Evolutionary conservation across 2,329 filamentous ascomycete genomes (phyloP), one percentile per base, ranked within the genome.

Genomic region (Neopestalotiopsis sp.): DNA sequence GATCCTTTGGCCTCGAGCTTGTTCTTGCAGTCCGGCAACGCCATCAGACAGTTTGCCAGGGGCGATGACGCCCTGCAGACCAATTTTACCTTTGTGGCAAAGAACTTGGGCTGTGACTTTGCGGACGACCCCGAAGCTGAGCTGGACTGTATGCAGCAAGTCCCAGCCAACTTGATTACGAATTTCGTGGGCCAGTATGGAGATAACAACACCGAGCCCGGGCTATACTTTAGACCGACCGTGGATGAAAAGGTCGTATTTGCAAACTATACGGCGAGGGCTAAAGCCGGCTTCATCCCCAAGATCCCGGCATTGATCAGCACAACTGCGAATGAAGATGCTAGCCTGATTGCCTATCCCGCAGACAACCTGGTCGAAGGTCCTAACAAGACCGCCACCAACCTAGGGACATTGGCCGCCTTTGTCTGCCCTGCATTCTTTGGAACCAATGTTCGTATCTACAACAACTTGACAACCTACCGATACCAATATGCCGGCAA

Each of bases 401-500:
- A 67, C 24, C 28, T 24, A 5, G 14, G 30, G 13, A 75, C 73
- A 5, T 56, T 76, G 62, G 67, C 61, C 17, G 72, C 70, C 17
- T 74, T 74, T 34, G 71, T 74, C 42, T 74, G 71, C 24, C 73
- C 73, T n/a, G 72, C 72, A 2, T 74, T 49, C 49, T 45, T 69
- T 4, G 71, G 68, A 9, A 74, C 70, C 14, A 70, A 70, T 14
- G 65, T 67, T 32, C 67, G 74, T 13, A 65, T 70, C 5, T 65
- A 69, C 5, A 75, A 74, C 30, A 71, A 73, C n/a, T 68, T 77
- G n/a, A 77, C 71, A 45, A 83, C 81, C 0, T 82, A 82, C 69
- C 78, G 81, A 24, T 83, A 82, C 70, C 77, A 81, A 65, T 83
- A 83, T 61, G 76, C 77, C 6, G 81, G 81, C 5, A 83, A 82